Evolutionary conservation across 768 basidiomycete species (phyloP), one percentile per base, ranked within the genome.

Genomic region (Hygrocybe punicea): DNA sequence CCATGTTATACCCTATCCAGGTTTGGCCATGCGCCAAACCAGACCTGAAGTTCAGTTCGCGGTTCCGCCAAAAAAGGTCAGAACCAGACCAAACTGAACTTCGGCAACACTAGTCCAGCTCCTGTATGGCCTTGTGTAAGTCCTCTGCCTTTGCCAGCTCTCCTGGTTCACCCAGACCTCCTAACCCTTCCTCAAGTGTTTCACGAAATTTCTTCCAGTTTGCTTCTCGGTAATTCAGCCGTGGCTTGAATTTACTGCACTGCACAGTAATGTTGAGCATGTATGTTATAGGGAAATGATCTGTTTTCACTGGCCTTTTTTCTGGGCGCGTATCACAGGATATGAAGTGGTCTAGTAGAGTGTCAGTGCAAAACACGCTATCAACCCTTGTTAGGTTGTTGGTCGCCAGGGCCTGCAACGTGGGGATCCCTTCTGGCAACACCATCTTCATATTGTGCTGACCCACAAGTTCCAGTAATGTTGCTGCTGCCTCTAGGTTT

Each of bases 281-380:
- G 0, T 65, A 71, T 14, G 60, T 33, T 6, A 81, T 75, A 0
- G 74, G 77, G 51, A 71, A 69, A 58, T 81, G 78, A 62, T 81
- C 76, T 76, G 5, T n/a, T n/a, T n/a, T n/a, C n/a, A n/a, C n/a
- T n/a, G n/a, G n/a, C n/a, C n/a, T n/a, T n/a, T n/a, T n/a, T n/a
- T n/a, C n/a, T n/a, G n/a, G n/a, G n/a, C n/a, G n/a, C n/a, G n/a
- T n/a, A n/a, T n/a, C n/a, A n/a, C n/a, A n/a, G n/a, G n/a, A n/a
- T n/a, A n/a, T n/a, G n/a, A n/a, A n/a, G n/a, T n/a, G n/a, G n/a
- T n/a, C n/a, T n/a, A n/a, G n/a, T n/a, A n/a, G n/a, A n/a, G n/a
- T n/a, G n/a, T n/a, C n/a, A n/a, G n/a, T n/a, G n/a, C n/a, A n/a
- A n/a, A n/a, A n/a, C n/a, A n/a, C n/a, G n/a, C n/a, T n/a, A n/a